Evolutionary conservation across 305 asterid genomes (phyloP).

Genomic region (Fraxinus greggii): DNA sequence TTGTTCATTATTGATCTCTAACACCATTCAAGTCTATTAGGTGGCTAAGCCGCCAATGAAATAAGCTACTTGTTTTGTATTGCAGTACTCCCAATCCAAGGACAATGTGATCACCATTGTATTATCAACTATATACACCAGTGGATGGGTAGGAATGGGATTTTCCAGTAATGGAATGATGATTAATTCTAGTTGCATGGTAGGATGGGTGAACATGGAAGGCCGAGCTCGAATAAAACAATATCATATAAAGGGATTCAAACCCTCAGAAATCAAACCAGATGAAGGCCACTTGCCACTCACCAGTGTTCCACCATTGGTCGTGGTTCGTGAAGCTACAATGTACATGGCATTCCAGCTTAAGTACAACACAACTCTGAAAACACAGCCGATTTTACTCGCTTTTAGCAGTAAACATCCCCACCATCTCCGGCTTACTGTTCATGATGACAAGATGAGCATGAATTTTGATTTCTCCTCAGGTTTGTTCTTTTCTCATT

Average conservation of each 20-base stretch:
- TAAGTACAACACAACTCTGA: slow-evolving; percentile 52
- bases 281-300: slow-evolving; percentile 76
- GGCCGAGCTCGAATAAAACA: slow-evolving; percentile 74
- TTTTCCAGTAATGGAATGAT: slow-evolving; percentile 78
- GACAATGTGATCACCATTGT: slow-evolving; percentile 64
- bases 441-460: slow-evolving; percentile 73
- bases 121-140: slow-evolving; percentile 67
- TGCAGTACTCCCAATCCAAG: slow-evolving; percentile 73
- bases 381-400: slow-evolving; percentile 64
- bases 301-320: slow-evolving; percentile 67
- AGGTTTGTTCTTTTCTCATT: slow-evolving; percentile 35
- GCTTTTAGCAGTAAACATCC: slow-evolving; percentile 76
- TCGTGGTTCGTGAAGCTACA: slow-evolving; percentile 57
- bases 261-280: slow-evolving; percentile 58
- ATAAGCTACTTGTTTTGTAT: background rate
- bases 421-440: slow-evolving; percentile 69
- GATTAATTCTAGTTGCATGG: slow-evolving; percentile 88
- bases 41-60: background rate
- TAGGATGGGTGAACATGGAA: slow-evolving; percentile 71
- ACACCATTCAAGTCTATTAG: background rate
- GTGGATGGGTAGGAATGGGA: slow-evolving; percentile 95
- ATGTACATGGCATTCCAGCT: slow-evolving; percentile 82
- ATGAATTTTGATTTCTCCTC: slow-evolving; percentile 66
- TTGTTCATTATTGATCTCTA: background rate
- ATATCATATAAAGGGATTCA: slow-evolving; percentile 63